Evolutionary conservation across 139 green algal genomes (phyloP).

Genomic region (Chlorella sp.): DNA sequence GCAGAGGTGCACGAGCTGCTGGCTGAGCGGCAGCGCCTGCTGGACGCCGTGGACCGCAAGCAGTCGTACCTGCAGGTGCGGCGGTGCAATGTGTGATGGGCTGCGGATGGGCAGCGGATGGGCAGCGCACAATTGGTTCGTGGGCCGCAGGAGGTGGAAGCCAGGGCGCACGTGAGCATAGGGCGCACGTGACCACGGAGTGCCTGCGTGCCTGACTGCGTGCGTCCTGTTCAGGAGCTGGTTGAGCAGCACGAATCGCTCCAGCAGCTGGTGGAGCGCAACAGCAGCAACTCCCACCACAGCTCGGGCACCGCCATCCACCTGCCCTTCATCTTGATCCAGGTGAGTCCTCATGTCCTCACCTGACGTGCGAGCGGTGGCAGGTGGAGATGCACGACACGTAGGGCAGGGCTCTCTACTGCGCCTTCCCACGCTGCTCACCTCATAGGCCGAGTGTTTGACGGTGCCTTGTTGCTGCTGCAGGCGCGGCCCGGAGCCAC

Average conservation of each 20-base stretch:
- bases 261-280: conserved; percentile 63
- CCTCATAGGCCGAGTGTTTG: too few species aligned
- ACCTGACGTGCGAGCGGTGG: not conserved
- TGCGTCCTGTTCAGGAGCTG: conserved; percentile 45
- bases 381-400: too few species aligned
- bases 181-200: too few species aligned
- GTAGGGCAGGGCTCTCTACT: too few species aligned
- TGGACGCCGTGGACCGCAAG: conserved; percentile 45
- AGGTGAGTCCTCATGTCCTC: conserved; percentile 29
- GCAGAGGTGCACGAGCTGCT: too few species aligned
- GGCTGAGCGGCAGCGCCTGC: too few species aligned
- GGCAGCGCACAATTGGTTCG: too few species aligned
- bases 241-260: conserved; percentile 59
- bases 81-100: not conserved
- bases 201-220: too few species aligned
- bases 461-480: conserved; percentile 3
- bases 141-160: too few species aligned
- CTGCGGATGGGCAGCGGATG: not conserved
- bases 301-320: conserved; percentile 35
- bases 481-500: conserved; percentile 68
- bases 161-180: too few species aligned
- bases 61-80: conserved; percentile 36
- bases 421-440: too few species aligned
- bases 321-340: conserved; percentile 88
- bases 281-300: conserved; percentile 19